Evolutionary conservation across 441 rosid genomes (phyloP).

Genomic region (Iberis amara): DNA sequence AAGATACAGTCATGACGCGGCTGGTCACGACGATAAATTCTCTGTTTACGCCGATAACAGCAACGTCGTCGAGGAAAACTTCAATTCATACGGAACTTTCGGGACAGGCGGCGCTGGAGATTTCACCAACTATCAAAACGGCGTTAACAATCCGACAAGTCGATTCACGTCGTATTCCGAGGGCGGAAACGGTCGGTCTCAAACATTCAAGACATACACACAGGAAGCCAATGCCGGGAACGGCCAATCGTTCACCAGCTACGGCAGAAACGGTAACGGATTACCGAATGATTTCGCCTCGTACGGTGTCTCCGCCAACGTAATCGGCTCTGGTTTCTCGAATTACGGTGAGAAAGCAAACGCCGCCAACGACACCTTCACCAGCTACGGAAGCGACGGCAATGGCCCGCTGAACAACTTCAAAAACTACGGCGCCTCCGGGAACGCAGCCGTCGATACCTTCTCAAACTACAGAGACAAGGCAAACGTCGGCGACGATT

Average conservation of each 20-base stretch:
- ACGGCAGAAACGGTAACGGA: conserved; percentile 69
- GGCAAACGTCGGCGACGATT: conserved; percentile 85
- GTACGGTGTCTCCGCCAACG: conserved; percentile 60
- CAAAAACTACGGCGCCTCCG: conserved; percentile 60
- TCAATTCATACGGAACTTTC: conserved; percentile 59
- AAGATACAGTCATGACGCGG: conserved; percentile 55
- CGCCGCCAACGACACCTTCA: conserved; percentile 57
- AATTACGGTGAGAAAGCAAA: conserved; percentile 64
- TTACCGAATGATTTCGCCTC: conserved; percentile 45
- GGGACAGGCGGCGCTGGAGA: conserved; percentile 65
- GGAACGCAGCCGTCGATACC: conserved; percentile 43
- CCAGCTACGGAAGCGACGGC: conserved; percentile 57
- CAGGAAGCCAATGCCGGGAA: conserved; percentile 54
- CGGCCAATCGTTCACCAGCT: conserved; percentile 49
- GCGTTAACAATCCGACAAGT: conserved; percentile 59
- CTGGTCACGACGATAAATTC: conserved; percentile 51
- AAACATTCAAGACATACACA: conserved; percentile 49
- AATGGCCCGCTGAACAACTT: conserved; percentile 68
- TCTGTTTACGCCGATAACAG: conserved; percentile 40
- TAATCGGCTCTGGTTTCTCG: conserved; percentile 60
- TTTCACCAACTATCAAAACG: conserved; percentile 49
- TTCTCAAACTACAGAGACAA: conserved; percentile 67
- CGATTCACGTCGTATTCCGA: conserved; percentile 59
- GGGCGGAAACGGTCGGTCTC: conserved; percentile 41
- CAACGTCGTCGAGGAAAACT: conserved; percentile 71